Conservation (phyloP, 129 eudicot species). For the Escallonia rubra region DNA sequence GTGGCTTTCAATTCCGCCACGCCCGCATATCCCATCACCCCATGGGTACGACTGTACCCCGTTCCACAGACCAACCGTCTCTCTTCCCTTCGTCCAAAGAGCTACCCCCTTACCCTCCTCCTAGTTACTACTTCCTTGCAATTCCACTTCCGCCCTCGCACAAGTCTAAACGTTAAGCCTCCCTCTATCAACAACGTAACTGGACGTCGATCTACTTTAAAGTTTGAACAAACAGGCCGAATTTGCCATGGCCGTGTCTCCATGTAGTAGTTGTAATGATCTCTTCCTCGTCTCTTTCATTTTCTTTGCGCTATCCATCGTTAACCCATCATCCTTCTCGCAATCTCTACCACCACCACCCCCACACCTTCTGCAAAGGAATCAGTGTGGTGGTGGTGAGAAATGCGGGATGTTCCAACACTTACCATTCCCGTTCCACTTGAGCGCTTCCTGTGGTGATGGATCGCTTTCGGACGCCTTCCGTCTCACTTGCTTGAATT, state of each 20-base stretch:
- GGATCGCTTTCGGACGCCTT: constrained; percentile 35
- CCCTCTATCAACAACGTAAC: too few relatives aligned
- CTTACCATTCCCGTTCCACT: constrained; percentile 62
- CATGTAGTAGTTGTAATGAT: too few relatives aligned
- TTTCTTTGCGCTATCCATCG: too few relatives aligned
- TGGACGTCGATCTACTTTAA: too few relatives aligned
- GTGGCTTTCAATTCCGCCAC: constrained; percentile 33
- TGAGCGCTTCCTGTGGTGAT: constrained; percentile 19
- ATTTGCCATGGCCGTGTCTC: too few relatives aligned
- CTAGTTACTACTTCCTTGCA: neutral
- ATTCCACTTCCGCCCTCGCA: neutral
- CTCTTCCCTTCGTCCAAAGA: constrained; percentile 46
- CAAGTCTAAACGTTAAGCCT: too few relatives aligned
- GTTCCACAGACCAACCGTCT: constrained; percentile 66
- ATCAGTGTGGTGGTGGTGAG: constrained; percentile 13
- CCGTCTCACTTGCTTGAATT: constrained; percentile 51
- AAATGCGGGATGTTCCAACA: constrained; percentile 34
- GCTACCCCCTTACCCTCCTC: constrained; percentile 14
- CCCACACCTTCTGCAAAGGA: neutral
- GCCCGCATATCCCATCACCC: constrained; percentile 39
- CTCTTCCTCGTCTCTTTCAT: too few relatives aligned
- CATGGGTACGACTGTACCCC: constrained; percentile 48
- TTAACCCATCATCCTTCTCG: too few relatives aligned
- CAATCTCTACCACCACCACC: neutral
- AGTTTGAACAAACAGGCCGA: too few relatives aligned